Evolutionary conservation across 768 basidiomycete genomes (phyloP), one percentile per base, ranked within the genome.

Genomic region (Termitomyces eurrhizus): DNA sequence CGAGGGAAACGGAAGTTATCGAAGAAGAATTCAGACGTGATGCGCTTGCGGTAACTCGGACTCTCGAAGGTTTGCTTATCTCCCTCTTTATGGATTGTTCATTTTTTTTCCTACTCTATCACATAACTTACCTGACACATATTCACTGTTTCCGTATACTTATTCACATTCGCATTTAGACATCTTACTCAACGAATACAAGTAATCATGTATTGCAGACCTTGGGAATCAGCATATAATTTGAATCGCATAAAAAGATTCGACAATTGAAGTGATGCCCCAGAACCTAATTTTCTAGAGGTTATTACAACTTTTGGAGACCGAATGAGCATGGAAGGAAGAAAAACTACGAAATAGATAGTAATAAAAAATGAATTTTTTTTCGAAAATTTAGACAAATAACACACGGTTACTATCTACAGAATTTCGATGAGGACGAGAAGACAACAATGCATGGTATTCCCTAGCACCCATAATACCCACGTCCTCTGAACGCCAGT

Each of bases 171-270:
- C 21, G 36, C 56, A 57, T 29, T 36, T 29, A 57, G 42, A 42
- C 37, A 57, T 29, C 50, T 57, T 59, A 60, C 50, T 37, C 36
- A 24, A 58, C 41, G 36, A 50, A 36, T 36, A 52, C 60, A 44
- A 44, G 18, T 44, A 58, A 62, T 64, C 37, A 56, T 48, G 36
- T 61, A 62, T 37, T 64, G 48, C 64, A 66, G 33, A 58, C 46
- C 29, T 35, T 44, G 44, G 44, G 29, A 61, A 51, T 18, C n/a
- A 44, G 3, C 41, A n/a, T 33, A 46, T 56, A 51, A 57, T 59
- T 55, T 14, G 39, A 62, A 24, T 49, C 32, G 8, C 39, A 44
- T 44, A 44, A 3, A 44, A 44, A n/a, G n/a, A n/a, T 44, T n/a
- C 8, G 41, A 42, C 41, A n/a, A 8, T 42, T n/a, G 39, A 39